Conservation (phyloP, 352 stramenopile genomes). For the Pythium grandisporangium region DNA sequence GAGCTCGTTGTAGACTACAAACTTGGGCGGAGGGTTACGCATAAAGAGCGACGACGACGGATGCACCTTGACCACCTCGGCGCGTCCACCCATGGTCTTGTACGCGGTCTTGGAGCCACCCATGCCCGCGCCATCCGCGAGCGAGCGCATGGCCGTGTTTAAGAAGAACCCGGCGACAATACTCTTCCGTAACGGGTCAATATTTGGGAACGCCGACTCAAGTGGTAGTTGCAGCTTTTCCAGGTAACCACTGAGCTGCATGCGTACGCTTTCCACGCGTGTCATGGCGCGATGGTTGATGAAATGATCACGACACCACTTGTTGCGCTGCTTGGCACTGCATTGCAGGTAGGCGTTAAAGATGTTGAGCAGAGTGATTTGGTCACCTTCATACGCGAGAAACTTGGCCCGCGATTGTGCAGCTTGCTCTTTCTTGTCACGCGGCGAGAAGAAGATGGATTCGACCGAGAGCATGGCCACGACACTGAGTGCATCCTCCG, state of each 20-base stretch:
- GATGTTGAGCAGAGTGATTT: constrained; percentile 80
- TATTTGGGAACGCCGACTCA: constrained; percentile 61
- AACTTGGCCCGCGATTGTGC: constrained; percentile 73
- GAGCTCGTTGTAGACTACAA: constrained; percentile 85
- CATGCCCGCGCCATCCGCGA: constrained; percentile 43
- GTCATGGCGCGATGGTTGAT: constrained; percentile 80
- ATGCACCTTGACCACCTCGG: constrained; percentile 83
- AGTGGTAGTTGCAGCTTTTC: constrained; percentile 62
- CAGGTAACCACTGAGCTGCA: constrained; percentile 62
- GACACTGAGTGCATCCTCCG: constrained; percentile 77
- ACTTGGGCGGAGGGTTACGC: constrained; percentile 81
- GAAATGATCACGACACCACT: constrained; percentile 84
- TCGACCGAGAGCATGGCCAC: constrained; percentile 88
- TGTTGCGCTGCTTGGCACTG: constrained; percentile 67
- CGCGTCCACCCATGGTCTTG: constrained; percentile 80
- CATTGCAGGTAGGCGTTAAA: constrained; percentile 72
- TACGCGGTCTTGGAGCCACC: constrained; percentile 71
- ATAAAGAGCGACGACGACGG: constrained; percentile 85
- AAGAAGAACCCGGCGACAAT: constrained; percentile 86
- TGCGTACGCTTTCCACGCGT: constrained; percentile 73
- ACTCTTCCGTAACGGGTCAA: constrained; percentile 80
- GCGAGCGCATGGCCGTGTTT: constrained; percentile 83
- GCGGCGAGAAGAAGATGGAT: constrained; percentile 83
- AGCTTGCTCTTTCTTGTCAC: constrained; percentile 77
- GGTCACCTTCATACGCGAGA: constrained; percentile 74